Percentiles rank a stretch among this genome's conserved stretches.
Conservation (phyloP, 345 rosid species). For the Abelmoschus esculentus region DNA sequence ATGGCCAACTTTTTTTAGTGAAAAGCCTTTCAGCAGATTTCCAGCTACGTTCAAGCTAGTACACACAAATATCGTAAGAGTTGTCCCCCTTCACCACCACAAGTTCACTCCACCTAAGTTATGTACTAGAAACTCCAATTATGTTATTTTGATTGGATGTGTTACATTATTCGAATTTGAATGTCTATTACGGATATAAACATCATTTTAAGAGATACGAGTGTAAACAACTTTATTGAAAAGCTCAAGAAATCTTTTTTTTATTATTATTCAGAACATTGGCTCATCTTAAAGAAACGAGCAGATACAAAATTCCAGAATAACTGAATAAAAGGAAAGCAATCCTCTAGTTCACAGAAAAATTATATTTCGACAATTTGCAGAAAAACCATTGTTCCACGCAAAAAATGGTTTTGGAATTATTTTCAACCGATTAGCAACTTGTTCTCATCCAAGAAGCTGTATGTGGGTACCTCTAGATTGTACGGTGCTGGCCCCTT, state of each 20-base stretch:
- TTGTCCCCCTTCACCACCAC: not conserved
- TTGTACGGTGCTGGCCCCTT: conserved; percentile 63
- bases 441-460: conserved; percentile 54
- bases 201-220: too few species aligned
- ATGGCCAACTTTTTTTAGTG: too few species aligned
- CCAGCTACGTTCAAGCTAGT: not conserved
- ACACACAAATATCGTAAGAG: not conserved
- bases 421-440: conserved; percentile 36
- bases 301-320: conserved; percentile 16
- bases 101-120: not conserved
- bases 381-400: conserved; percentile 7
- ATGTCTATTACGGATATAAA: too few species aligned
- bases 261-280: conserved; percentile 31
- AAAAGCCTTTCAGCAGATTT: not conserved
- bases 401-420: not conserved
- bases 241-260: conserved; percentile 12
- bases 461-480: conserved; percentile 56
- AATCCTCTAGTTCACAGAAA: conserved; percentile 9
- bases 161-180: too few species aligned
- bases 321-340: conserved; percentile 6
- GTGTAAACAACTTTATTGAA: too few species aligned
- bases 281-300: conserved; percentile 12
- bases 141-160: too few species aligned
- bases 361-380: conserved; percentile 17
- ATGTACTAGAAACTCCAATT: too few species aligned